Percentiles rank a stretch among this genome's conserved stretches.
These are phyloP conservation scores for Trypanosoma platydactyli DNA, from an alignment of 208 protist species.

Conservation along the genomic window DNA sequence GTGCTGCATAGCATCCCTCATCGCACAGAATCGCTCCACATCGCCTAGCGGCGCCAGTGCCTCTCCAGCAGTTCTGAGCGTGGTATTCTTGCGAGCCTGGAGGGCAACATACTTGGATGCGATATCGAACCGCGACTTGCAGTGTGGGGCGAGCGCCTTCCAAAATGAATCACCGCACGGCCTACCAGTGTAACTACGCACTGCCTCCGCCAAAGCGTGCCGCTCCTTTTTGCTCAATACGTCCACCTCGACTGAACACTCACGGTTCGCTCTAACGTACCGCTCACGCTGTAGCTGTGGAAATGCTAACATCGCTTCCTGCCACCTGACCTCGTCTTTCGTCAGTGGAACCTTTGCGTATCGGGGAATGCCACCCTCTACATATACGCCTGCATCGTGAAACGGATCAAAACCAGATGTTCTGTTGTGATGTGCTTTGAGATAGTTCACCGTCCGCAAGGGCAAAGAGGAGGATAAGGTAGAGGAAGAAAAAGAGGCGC, in stretches of 20 bases:
- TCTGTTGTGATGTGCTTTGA: background rate
- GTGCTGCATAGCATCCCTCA: slow-evolving; percentile 5
- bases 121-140: slow-evolving; percentile 17
- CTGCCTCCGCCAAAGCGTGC: background rate
- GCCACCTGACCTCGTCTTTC: slow-evolving; percentile 17
- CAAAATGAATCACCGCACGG: slow-evolving; percentile 22
- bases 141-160: slow-evolving; percentile 1
- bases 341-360: slow-evolving; percentile 17
- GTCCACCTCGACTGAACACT: background rate
- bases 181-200: slow-evolving; percentile 8
- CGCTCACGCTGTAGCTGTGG: background rate
- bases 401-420: slow-evolving; percentile 1
- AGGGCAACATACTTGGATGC: slow-evolving; percentile 21
- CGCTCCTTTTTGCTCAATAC: slow-evolving; percentile 12
- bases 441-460: background rate
- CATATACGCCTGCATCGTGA: slow-evolving; percentile 22
- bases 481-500: background rate
- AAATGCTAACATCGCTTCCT: slow-evolving; percentile 12
- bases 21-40: background rate
- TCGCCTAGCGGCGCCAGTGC: background rate
- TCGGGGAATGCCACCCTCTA: slow-evolving; percentile 1
- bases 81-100: background rate
- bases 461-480: background rate
- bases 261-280: background rate
- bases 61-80: background rate